Evolutionary conservation across 345 rosid genomes (phyloP).

Genomic region (Citrus reticulata): DNA sequence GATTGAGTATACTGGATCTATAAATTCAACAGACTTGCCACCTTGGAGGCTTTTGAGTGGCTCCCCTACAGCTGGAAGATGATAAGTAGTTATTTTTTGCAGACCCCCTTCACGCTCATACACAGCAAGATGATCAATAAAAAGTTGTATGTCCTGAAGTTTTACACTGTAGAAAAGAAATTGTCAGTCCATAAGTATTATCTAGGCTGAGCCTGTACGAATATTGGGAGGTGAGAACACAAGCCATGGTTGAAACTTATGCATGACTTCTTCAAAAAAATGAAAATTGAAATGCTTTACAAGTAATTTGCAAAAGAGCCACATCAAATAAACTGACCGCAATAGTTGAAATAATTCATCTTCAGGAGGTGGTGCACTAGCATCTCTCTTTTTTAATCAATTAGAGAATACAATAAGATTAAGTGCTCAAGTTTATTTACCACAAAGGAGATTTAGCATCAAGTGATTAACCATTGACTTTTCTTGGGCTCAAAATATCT

Average conservation of each 20-base stretch:
- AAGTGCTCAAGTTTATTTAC: neutral
- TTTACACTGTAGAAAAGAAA: conserved; percentile 51
- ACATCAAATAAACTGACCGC: neutral
- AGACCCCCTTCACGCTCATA: conserved; percentile 81
- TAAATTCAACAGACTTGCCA: conserved; percentile 60
- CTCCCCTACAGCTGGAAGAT: conserved; percentile 69
- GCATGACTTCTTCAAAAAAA: neutral
- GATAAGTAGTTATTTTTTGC: conserved; percentile 54
- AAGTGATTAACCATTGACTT: neutral
- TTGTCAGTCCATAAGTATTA: conserved; percentile 6
- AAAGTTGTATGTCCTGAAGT: conserved; percentile 73
- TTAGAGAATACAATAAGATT: neutral
- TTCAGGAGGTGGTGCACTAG: neutral
- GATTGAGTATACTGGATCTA: conserved; percentile 67
- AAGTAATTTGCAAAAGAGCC: neutral
- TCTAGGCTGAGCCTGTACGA: neutral
- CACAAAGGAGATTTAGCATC: neutral
- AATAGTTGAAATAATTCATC: neutral
- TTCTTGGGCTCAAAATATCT: neutral
- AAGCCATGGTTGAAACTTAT: neutral
- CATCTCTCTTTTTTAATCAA: neutral
- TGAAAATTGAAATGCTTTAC: neutral
- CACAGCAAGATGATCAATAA: conserved; percentile 69
- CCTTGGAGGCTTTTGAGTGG: conserved; percentile 60
- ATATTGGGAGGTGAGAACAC: neutral